phyloP scores from a whole-genome alignment of 1,284 basidiomycete species.

The Cutaneotrichosporon daszewskae region DNA sequence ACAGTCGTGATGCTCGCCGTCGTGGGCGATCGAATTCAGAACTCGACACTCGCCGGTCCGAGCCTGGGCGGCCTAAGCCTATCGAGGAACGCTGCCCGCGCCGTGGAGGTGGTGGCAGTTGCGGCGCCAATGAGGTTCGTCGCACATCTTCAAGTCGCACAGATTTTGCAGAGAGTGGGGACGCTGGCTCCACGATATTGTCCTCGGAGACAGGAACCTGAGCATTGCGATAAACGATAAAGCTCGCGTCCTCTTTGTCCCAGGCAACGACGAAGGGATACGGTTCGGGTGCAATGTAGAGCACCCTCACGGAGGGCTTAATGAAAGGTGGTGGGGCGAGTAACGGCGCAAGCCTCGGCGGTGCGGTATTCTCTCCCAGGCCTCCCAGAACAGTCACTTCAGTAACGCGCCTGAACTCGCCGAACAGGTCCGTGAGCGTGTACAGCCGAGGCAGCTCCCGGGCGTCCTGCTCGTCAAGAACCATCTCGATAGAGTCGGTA shows the following conservation, averaged over 20 bases:
- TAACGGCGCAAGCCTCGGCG: neutral
- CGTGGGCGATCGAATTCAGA: conserved; percentile 25
- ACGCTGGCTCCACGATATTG: conserved; percentile 3
- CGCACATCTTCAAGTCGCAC: too few species aligned
- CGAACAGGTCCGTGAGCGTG: conserved; percentile 65
- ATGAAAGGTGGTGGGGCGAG: neutral
- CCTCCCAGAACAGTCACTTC: conserved; percentile 22
- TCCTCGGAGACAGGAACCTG: conserved; percentile 9
- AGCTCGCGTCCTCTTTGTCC: conserved; percentile 22
- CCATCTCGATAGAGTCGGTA: conserved; percentile 1
- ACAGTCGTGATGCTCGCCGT: conserved; percentile 29
- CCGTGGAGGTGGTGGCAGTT: neutral
- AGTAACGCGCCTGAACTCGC: conserved; percentile 62
- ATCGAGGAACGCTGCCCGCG: neutral
- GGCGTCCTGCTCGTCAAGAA: conserved; percentile 52
- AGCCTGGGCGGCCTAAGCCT: neutral
- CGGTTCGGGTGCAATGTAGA: conserved; percentile 27
- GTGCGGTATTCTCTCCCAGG: neutral
- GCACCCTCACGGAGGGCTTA: conserved; percentile 8
- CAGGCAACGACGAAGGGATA: conserved; percentile 32
- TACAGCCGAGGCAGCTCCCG: conserved; percentile 69
- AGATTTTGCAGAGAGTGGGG: too few species aligned
- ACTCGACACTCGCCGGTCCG: conserved; percentile 3
- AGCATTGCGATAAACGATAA: conserved; percentile 35
- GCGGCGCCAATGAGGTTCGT: too few species aligned